A percentile compares a stretch with the other conserved stretches of the same genome.
Evolutionary conservation across 768 basidiomycete genomes (phyloP).

Genomic region (Ramaria sp.): DNA sequence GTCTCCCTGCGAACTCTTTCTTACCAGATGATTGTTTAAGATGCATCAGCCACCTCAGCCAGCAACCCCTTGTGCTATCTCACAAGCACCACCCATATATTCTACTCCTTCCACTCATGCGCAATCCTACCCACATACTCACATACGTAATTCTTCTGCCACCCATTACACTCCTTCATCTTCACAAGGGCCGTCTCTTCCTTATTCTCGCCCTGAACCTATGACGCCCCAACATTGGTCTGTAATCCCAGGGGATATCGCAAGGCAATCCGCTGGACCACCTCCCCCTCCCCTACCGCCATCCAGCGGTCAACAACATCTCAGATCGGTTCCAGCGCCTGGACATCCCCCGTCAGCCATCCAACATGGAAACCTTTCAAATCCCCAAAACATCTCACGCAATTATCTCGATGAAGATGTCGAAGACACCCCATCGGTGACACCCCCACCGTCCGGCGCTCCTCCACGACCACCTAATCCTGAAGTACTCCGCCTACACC

Average conservation of each 20-base stretch:
- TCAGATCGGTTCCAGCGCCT: conserved; percentile 17
- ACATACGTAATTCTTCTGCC: conserved; percentile 15
- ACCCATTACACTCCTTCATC: conserved; percentile 13
- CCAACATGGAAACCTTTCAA: background rate
- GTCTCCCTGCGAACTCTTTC: too few species aligned
- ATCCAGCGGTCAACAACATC: conserved; percentile 8
- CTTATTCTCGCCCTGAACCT: conserved; percentile 7
- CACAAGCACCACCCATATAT: background rate
- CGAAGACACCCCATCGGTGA: conserved; percentile 40
- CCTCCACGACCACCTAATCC: conserved; percentile 86
- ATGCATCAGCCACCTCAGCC: background rate
- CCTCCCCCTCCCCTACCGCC: conserved; percentile 11
- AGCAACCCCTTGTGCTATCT: background rate
- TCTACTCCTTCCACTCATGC: background rate
- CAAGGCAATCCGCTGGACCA: conserved; percentile 3
- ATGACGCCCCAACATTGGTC: conserved; percentile 13
- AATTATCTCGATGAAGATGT: conserved; percentile 23
- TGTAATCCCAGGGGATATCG: conserved; percentile 5
- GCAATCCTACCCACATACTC: conserved; percentile 11
- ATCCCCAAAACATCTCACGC: conserved; percentile 3
- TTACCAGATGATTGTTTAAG: background rate
- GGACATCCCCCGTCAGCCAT: conserved; percentile 16
- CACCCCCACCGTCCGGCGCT: conserved; percentile 23
- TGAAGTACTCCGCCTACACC: conserved; percentile 73
- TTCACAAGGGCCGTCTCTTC: conserved; percentile 11